Percentiles rank a stretch among this genome's conserved stretches.
Conservation (phyloP, 768 basidiomycete species). For the Hemileccinum rubropunctum region DNA sequence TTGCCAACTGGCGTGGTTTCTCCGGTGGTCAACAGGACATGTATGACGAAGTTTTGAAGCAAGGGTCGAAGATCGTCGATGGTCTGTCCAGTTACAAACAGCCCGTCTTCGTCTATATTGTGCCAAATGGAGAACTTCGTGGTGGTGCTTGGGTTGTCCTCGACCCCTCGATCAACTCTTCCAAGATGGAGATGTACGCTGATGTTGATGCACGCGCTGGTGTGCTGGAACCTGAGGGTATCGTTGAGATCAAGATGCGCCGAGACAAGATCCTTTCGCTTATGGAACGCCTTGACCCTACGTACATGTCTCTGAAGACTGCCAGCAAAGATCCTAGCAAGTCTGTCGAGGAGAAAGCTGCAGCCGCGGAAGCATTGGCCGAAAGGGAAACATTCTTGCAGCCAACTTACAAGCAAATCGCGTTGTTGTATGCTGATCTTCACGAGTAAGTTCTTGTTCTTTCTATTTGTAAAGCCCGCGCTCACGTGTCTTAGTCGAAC, state of each 20-base stretch:
- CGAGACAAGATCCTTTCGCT: slow-evolving; percentile 85
- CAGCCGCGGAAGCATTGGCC: slow-evolving; percentile 64
- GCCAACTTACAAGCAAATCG: slow-evolving; percentile 92
- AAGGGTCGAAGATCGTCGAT: slow-evolving; percentile 98
- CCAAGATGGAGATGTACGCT: slow-evolving; percentile 99
- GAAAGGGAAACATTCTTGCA: slow-evolving; percentile 77
- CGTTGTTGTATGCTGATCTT: slow-evolving; percentile 91
- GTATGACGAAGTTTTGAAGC: slow-evolving; percentile 97
- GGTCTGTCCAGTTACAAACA: slow-evolving; percentile 96
- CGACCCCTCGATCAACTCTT: slow-evolving; percentile 94
- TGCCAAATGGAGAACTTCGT: slow-evolving; percentile 97
- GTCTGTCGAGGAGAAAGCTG: slow-evolving; percentile 69
- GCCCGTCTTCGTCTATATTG: slow-evolving; percentile 97
- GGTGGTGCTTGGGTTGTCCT: slow-evolving; percentile 99
- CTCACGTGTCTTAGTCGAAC: slow-evolving; percentile 58
- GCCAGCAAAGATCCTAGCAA: slow-evolving; percentile 75
- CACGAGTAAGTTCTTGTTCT: slow-evolving; percentile 69
- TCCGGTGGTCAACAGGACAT: slow-evolving; percentile 99
- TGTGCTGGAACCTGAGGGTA: slow-evolving; percentile 95
- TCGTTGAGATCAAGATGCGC: slow-evolving; percentile 97
- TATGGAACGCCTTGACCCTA: slow-evolving; percentile 91
- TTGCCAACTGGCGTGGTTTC: slow-evolving; percentile 99
- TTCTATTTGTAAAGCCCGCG: neutral
- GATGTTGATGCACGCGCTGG: slow-evolving; percentile 95
- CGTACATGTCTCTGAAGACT: slow-evolving; percentile 77